phyloP scores from a whole-genome alignment of 2,329 filamentous ascomycete genomes.

The Boeremia exigua region DNA sequence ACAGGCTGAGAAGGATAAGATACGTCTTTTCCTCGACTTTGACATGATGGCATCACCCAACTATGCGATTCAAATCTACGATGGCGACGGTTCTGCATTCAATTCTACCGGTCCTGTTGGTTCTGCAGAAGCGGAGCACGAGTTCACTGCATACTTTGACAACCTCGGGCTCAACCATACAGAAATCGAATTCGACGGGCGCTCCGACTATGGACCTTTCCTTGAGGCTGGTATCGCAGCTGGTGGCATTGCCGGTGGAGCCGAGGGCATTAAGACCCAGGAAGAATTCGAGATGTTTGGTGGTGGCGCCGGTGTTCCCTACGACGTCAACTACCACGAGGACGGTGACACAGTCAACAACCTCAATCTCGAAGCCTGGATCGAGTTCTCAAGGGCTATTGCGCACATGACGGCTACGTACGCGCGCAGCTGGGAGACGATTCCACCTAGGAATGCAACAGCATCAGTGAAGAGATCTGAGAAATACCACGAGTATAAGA shows the following conservation, averaged over 20 bases:
- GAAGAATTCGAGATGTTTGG: slow-evolving; percentile 72
- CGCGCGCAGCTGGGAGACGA: slow-evolving; percentile 40
- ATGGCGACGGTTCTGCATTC: slow-evolving; percentile 63
- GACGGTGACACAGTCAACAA: slow-evolving; percentile 61
- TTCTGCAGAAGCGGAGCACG: slow-evolving; percentile 70
- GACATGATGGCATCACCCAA: slow-evolving; percentile 74
- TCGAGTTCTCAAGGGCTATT: slow-evolving; percentile 64
- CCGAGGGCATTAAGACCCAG: slow-evolving; percentile 75
- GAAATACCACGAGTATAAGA: slow-evolving; percentile 26
- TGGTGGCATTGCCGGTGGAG: slow-evolving; percentile 78
- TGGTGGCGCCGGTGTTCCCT: slow-evolving; percentile 67
- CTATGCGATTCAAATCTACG: slow-evolving; percentile 62
- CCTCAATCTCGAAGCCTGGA: slow-evolving; percentile 60
- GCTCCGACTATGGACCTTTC: slow-evolving; percentile 81
- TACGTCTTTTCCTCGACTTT: slow-evolving; percentile 72
- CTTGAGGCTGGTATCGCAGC: slow-evolving; percentile 74
- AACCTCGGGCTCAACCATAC: slow-evolving; percentile 54
- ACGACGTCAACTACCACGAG: slow-evolving; percentile 64
- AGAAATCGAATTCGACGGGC: slow-evolving; percentile 76
- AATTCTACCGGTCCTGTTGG: slow-evolving; percentile 64
- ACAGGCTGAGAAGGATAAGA: slow-evolving; percentile 61
- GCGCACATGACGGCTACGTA: slow-evolving; percentile 56
- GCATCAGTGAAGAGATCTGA: slow-evolving; percentile 28
- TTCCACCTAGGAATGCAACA: slow-evolving; percentile 36
- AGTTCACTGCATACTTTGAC: slow-evolving; percentile 55